A percentile compares a stretch with the other conserved stretches of the same genome.
Evolutionary conservation across 1,139 yeast species (phyloP).

Genomic region (Candida pseudoviswanathii): DNA sequence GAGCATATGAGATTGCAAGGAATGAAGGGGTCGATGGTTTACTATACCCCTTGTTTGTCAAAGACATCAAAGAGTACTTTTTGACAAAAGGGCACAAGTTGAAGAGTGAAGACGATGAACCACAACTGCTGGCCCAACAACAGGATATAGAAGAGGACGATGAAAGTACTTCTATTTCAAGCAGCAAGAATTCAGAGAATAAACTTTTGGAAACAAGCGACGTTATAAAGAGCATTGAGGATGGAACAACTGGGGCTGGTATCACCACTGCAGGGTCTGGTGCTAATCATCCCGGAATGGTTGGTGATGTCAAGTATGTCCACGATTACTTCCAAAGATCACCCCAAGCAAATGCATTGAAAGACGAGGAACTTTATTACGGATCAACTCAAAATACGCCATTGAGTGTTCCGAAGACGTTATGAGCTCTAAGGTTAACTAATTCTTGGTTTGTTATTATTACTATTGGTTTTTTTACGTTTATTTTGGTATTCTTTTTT

Average conservation of each 20-base stretch:
- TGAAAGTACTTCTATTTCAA: neutral
- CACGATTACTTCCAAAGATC: constrained; percentile 13
- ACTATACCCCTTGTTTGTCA: constrained; percentile 50
- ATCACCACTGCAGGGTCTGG: constrained; percentile 1
- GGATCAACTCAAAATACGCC: constrained; percentile 12
- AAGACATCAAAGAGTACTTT: constrained; percentile 40
- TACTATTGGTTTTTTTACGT: neutral
- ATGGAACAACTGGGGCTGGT: constrained; percentile 1
- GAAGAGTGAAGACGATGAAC: constrained; percentile 21
- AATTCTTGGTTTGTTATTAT: neutral
- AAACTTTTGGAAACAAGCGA: constrained; percentile 5
- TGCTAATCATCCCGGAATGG: neutral
- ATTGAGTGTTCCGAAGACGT: constrained; percentile 13
- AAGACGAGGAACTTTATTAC: constrained; percentile 13
- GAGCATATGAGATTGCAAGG: constrained; percentile 54
- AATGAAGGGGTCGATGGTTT: constrained; percentile 45
- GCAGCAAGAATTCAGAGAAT: constrained; percentile 1
- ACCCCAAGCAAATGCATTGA: constrained; percentile 7
- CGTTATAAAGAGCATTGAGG: neutral
- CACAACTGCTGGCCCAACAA: constrained; percentile 21
- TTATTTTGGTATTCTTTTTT: neutral
- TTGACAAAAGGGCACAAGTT: constrained; percentile 29
- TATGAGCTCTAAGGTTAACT: constrained; percentile 2
- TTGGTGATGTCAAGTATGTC: constrained; percentile 10
- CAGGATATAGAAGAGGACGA: constrained; percentile 17